A percentile compares a stretch with the other conserved stretches of the same genome.
Conservation (phyloP, 75 land plant genomes). For the Cupressus sempervirens region DNA sequence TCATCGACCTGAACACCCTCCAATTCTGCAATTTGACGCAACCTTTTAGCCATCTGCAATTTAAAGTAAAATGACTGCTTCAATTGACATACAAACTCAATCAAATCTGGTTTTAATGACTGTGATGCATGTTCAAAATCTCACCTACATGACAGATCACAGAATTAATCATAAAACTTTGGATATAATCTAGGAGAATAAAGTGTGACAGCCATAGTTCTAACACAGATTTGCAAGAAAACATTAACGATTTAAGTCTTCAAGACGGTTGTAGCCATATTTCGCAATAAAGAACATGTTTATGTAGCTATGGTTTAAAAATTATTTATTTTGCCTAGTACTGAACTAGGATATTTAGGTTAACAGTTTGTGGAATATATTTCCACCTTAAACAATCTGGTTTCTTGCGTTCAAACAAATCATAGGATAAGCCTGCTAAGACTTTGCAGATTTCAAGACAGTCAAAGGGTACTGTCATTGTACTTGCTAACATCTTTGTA, state of each 20-base stretch:
- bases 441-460: not conserved
- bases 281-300: not conserved
- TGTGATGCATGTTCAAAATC: not conserved
- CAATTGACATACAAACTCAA: not conserved
- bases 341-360: not conserved
- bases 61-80: not conserved
- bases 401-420: not conserved
- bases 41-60: slow-evolving; percentile 91
- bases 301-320: not conserved
- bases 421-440: not conserved
- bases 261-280: not conserved
- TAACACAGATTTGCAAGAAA: not conserved
- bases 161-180: not conserved
- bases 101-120: not conserved
- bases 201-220: not conserved
- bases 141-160: not conserved
- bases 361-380: not conserved
- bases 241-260: not conserved
- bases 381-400: not conserved
- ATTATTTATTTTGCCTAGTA: not conserved
- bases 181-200: not conserved
- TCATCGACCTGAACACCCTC: slow-evolving; percentile 87
- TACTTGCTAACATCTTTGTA: not conserved
- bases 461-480: not conserved
- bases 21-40: slow-evolving; percentile 66